phyloP scores from a whole-genome alignment of 2,329 filamentous ascomycete species.

The Cercospora zeae-maydis region DNA sequence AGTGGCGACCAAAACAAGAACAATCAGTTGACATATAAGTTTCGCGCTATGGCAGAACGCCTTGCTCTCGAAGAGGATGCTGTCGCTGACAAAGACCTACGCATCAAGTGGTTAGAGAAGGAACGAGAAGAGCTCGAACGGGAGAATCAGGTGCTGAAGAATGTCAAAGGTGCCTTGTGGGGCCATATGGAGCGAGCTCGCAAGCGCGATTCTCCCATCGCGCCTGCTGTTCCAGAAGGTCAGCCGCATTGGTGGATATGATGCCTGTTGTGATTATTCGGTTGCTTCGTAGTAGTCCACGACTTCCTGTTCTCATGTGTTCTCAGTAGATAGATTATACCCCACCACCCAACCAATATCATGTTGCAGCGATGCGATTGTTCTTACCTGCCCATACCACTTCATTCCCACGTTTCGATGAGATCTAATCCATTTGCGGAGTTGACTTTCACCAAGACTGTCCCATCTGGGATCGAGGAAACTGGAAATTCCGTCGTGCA shows the following conservation, averaged over 20 bases:
- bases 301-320: slow-evolving; percentile 16
- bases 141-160: slow-evolving; percentile 12
- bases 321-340: background rate
- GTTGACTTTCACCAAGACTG: slow-evolving; percentile 39
- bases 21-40: slow-evolving; percentile 5
- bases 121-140: slow-evolving; percentile 13
- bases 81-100: slow-evolving; percentile 5
- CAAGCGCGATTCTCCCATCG: background rate
- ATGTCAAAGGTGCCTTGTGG: slow-evolving; percentile 13
- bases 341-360: background rate
- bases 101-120: slow-evolving; percentile 12
- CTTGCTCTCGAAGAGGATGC: slow-evolving; percentile 12
- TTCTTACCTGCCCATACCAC: slow-evolving; percentile 36
- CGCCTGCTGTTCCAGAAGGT: slow-evolving; percentile 1
- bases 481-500: slow-evolving; percentile 20
- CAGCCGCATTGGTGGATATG: slow-evolving; percentile 8
- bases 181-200: slow-evolving; percentile 7
- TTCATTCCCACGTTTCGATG: slow-evolving; percentile 37
- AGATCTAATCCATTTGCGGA: slow-evolving; percentile 38
- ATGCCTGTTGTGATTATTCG: background rate
- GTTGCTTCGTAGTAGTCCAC: slow-evolving; percentile 28
- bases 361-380: background rate
- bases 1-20: background rate
- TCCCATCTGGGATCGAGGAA: slow-evolving; percentile 37
- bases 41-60: slow-evolving; percentile 7